Percentiles rank a stretch among this genome's conserved stretches.
Conservation (phyloP, 345 rosid genomes). For the Microthlaspi erraticum region DNA sequence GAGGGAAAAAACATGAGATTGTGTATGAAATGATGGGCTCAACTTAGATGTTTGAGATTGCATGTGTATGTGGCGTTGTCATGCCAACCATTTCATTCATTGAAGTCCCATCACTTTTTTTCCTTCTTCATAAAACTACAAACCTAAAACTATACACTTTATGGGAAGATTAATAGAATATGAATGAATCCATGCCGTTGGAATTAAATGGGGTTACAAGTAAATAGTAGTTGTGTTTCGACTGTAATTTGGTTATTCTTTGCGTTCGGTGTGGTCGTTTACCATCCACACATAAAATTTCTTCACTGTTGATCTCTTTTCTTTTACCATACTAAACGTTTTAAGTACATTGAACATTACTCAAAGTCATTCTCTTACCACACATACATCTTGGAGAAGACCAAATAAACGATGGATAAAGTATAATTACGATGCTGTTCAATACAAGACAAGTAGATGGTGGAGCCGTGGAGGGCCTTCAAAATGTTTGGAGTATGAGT, state of each 20-base stretch:
- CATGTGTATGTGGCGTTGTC: conserved; percentile 47
- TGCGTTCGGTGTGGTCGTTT: conserved; percentile 2
- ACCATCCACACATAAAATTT: conserved; percentile 1
- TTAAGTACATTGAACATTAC: background rate
- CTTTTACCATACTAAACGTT: conserved; percentile 1
- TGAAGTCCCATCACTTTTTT: conserved; percentile 31
- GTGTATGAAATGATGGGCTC: conserved; percentile 49
- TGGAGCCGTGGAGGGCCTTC: no score
- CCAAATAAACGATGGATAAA: no score
- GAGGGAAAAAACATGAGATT: conserved; percentile 38
- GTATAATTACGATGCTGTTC: no score
- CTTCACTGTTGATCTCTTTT: background rate
- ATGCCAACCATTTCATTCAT: conserved; percentile 37
- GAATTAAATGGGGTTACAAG: background rate
- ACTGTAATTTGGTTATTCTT: background rate
- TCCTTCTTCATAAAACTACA: background rate
- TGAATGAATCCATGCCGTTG: conserved; percentile 11
- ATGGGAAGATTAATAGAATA: background rate
- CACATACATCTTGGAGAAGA: no score
- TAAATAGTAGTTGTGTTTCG: background rate
- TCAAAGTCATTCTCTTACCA: no score
- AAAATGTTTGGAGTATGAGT: no score
- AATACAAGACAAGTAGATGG: no score
- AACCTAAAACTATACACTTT: conserved; percentile 10
- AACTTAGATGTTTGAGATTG: conserved; percentile 38